Evolutionary conservation across 2,329 filamentous ascomycete species (phyloP).

Genomic region (Colletotrichum tofieldiae): DNA sequence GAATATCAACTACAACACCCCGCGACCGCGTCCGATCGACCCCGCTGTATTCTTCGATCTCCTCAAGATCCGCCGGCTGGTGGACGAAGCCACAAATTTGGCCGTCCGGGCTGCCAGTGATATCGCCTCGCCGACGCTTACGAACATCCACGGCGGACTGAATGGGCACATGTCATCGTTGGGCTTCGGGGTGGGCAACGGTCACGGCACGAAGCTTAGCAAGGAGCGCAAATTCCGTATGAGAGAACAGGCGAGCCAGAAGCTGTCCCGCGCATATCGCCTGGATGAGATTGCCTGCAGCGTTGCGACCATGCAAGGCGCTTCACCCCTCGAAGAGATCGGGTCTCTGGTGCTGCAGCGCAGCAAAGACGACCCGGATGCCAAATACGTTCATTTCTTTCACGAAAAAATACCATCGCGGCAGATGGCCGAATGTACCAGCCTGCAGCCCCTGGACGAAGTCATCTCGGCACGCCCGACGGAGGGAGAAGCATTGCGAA

Average conservation of each 20-base stretch:
- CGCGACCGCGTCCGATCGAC: slow-evolving; percentile 83
- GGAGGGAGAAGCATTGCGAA: slow-evolving; percentile 79
- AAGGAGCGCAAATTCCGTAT: slow-evolving; percentile 84
- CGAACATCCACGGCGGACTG: slow-evolving; percentile 65
- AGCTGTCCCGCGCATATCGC: slow-evolving; percentile 83
- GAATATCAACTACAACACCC: slow-evolving; percentile 84
- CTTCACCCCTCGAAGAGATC: slow-evolving; percentile 83
- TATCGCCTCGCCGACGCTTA: slow-evolving; percentile 75
- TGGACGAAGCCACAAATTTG: slow-evolving; percentile 85
- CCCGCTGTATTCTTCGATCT: slow-evolving; percentile 87
- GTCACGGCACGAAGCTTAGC: slow-evolving; percentile 78
- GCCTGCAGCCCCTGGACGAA: slow-evolving; percentile 75
- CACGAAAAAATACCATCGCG: slow-evolving; percentile 89
- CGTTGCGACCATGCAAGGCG: slow-evolving; percentile 87
- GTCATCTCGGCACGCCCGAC: slow-evolving; percentile 76
- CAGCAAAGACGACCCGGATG: slow-evolving; percentile 78
- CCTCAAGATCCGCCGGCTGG: slow-evolving; percentile 83
- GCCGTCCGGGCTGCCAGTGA: slow-evolving; percentile 84
- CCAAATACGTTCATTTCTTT: slow-evolving; percentile 93
- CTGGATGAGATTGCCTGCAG: slow-evolving; percentile 88
- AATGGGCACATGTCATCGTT: slow-evolving; percentile 51
- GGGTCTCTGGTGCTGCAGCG: slow-evolving; percentile 81
- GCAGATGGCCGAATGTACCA: slow-evolving; percentile 81
- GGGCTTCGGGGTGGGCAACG: slow-evolving; percentile 72
- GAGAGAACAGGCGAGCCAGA: slow-evolving; percentile 84